phyloP scores from a whole-genome alignment of 306 rosid species.

The Ammopiptanthus mongolicus region DNA sequence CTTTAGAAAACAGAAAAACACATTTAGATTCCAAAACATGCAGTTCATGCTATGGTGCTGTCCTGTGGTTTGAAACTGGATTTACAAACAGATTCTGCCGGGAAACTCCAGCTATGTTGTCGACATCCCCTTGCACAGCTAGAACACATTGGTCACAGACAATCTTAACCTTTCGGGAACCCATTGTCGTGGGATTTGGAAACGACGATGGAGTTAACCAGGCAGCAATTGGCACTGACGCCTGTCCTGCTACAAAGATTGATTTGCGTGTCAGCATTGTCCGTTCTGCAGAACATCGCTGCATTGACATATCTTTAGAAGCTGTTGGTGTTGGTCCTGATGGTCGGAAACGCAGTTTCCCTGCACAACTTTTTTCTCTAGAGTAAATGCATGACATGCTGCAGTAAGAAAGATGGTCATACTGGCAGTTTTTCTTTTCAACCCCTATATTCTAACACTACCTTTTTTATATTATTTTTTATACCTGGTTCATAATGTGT shows the following conservation, averaged over 20 bases:
- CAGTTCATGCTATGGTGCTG: slow-evolving; percentile 65
- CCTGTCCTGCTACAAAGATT: slow-evolving; percentile 53
- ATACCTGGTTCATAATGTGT: too few species aligned
- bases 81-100: slow-evolving; percentile 83
- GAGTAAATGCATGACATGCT: slow-evolving; percentile 22
- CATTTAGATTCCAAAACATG: slow-evolving; percentile 37
- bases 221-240: slow-evolving; percentile 54
- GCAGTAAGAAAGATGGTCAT: background rate
- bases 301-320: slow-evolving; percentile 90
- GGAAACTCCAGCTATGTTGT: slow-evolving; percentile 60
- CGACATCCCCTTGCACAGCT: slow-evolving; percentile 73
- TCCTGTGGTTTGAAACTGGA: slow-evolving; percentile 92
- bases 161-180: slow-evolving; percentile 75
- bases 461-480: too few species aligned
- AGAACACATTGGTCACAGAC: slow-evolving; percentile 91
- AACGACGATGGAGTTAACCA: slow-evolving; percentile 15
- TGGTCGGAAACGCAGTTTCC: slow-evolving; percentile 57
- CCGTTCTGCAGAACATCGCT: slow-evolving; percentile 77
- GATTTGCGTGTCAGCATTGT: slow-evolving; percentile 78
- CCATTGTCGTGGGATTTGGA: slow-evolving; percentile 52
- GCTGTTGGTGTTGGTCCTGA: slow-evolving; percentile 47
- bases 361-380: slow-evolving; percentile 58
- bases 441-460: too few species aligned
- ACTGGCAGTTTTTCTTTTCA: slow-evolving; percentile 4
- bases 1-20: slow-evolving; percentile 3